A percentile compares a stretch with the other conserved stretches of the same genome.
phyloP scores from a whole-genome alignment of 495 filamentous ascomycete genomes.

The Daldinia decipiens region DNA sequence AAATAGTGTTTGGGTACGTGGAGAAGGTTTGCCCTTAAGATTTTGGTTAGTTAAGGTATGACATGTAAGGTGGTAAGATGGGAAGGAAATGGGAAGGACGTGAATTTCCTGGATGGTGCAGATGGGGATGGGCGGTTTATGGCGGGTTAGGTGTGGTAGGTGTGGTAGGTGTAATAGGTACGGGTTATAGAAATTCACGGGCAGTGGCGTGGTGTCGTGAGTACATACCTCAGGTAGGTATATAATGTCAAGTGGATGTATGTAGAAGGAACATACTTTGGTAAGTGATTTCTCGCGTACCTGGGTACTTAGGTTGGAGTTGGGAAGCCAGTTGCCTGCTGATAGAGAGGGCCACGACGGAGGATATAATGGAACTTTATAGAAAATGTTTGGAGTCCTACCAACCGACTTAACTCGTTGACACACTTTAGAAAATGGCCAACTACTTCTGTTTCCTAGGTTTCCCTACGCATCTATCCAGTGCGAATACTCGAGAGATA shows the following conservation, averaged over 20 bases:
- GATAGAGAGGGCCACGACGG: neutral
- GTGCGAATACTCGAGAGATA: neutral
- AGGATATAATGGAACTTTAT: neutral
- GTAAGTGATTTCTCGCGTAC: neutral
- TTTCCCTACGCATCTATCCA: neutral
- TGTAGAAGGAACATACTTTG: neutral
- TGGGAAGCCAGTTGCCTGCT: neutral
- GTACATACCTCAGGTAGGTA: neutral
- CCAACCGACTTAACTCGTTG: neutral
- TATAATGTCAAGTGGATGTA: neutral
- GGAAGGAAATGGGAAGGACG: neutral
- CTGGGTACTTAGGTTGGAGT: neutral
- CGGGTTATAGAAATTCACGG: neutral
- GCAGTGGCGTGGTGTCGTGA: neutral
- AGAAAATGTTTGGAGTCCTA: neutral
- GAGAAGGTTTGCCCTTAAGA: neutral
- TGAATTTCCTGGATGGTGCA: neutral
- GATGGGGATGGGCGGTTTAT: neutral
- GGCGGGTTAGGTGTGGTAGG: neutral
- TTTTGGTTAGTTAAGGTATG: neutral
- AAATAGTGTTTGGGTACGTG: neutral
- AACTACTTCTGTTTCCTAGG: neutral
- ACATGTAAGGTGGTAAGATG: neutral
- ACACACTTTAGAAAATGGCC: neutral
- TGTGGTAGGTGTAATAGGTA: conserved; percentile 4